phyloP scores from a whole-genome alignment of 2,329 filamentous ascomycete genomes.

The Xylariaceae sp. region DNA sequence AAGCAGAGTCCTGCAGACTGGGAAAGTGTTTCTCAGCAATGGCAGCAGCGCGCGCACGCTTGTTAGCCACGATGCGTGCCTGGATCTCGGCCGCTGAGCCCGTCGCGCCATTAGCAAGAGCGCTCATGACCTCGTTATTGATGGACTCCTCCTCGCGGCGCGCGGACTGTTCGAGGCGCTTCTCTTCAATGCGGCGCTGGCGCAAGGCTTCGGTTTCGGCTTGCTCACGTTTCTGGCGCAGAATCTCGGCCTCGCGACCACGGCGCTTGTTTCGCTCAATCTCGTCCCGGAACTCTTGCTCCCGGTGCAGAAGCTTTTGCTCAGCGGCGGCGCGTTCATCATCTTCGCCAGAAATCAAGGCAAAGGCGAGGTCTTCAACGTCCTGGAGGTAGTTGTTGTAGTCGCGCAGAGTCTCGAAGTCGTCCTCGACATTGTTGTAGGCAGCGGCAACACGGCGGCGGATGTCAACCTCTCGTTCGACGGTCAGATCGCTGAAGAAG shows the following conservation, averaged over 20 bases:
- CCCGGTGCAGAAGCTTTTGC: slow-evolving; percentile 52
- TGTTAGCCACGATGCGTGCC: slow-evolving; percentile 64
- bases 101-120: slow-evolving; percentile 56
- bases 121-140: slow-evolving; percentile 64
- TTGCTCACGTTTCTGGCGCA: slow-evolving; percentile 49
- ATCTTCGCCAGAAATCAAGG: slow-evolving; percentile 69
- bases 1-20: slow-evolving; percentile 28
- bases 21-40: slow-evolving; percentile 33
- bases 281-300: slow-evolving; percentile 63
- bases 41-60: slow-evolving; percentile 58
- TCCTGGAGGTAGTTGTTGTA: slow-evolving; percentile 95
- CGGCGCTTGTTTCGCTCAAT: slow-evolving; percentile 58
- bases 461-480: slow-evolving; percentile 93
- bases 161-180: slow-evolving; percentile 66
- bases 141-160: slow-evolving; percentile 57
- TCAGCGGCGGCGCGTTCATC: slow-evolving; percentile 51
- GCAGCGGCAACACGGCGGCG: slow-evolving; percentile 70
- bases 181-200: slow-evolving; percentile 56
- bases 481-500: slow-evolving; percentile 80
- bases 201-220: slow-evolving; percentile 63
- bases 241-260: slow-evolving; percentile 52
- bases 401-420: slow-evolving; percentile 76
- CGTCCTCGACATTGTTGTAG: slow-evolving; percentile 84
- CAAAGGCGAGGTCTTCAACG: slow-evolving; percentile 85
- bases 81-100: slow-evolving; percentile 56